A percentile compares a stretch with the other conserved stretches of the same genome.
phyloP scores from a whole-genome alignment of 768 basidiomycete species.

The Suillus sp. region DNA sequence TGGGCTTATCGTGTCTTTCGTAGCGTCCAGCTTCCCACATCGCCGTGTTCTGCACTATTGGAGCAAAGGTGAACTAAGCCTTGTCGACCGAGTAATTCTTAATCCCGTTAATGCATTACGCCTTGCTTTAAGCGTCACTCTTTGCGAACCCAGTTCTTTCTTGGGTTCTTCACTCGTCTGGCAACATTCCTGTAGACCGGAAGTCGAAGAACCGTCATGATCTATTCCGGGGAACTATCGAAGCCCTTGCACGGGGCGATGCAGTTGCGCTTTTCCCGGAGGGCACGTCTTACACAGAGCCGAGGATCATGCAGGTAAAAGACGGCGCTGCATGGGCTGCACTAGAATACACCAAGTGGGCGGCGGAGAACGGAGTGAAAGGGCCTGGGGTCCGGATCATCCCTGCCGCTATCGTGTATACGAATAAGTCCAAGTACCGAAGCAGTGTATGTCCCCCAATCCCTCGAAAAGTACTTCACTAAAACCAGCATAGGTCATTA shows the following conservation, averaged over 20 bases:
- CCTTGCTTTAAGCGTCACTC: constrained; percentile 54
- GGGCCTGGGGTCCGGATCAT: constrained; percentile 59
- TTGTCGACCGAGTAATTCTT: constrained; percentile 7
- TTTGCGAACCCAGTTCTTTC: constrained; percentile 78
- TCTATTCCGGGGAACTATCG: constrained; percentile 87
- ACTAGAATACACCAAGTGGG: constrained; percentile 87
- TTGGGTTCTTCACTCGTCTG: constrained; percentile 80
- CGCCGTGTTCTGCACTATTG: constrained; percentile 84
- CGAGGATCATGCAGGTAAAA: constrained; percentile 88
- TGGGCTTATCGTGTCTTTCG: constrained; percentile 21
- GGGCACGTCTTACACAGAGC: constrained; percentile 92
- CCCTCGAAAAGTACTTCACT: constrained; percentile 19
- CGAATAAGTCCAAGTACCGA: constrained; percentile 94
- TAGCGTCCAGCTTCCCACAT: constrained; percentile 84
- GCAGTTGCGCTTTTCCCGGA: constrained; percentile 95
- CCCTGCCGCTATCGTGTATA: constrained; percentile 90
- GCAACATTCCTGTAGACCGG: constrained; percentile 97
- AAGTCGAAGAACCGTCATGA: constrained; percentile 90
- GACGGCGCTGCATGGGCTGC: constrained; percentile 96
- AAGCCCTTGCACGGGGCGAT: constrained; percentile 75
- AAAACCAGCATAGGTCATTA: constrained; percentile 54
- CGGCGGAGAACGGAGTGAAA: constrained; percentile 53
- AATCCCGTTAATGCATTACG: constrained; percentile 15
- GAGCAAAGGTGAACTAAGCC: constrained; percentile 70
- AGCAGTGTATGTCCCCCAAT: constrained; percentile 67